These are phyloP conservation scores for Ormosia emarginata DNA, from an alignment of 306 rosid genomes.

Conservation along the genomic window DNA sequence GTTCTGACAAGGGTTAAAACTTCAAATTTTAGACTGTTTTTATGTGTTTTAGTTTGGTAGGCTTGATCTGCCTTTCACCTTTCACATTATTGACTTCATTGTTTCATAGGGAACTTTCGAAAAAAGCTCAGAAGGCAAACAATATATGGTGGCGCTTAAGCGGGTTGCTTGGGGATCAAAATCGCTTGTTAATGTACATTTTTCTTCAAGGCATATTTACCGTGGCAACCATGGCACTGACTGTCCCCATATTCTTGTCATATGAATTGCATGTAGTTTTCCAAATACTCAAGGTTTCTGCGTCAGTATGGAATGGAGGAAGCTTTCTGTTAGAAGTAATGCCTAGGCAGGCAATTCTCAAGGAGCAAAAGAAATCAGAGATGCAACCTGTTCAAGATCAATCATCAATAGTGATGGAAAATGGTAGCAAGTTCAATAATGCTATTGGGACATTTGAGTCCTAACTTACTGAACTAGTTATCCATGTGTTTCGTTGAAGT, in stretches of 20 bases:
- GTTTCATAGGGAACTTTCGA: slow-evolving; percentile 67
- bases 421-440: not conserved
- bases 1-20: not conserved
- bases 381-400: slow-evolving; percentile 34
- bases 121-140: slow-evolving; percentile 84
- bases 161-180: slow-evolving; percentile 86
- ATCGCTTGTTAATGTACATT: slow-evolving; percentile 73
- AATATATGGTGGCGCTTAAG: slow-evolving; percentile 81
- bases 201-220: slow-evolving; percentile 72
- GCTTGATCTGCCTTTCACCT: not conserved
- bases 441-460: not conserved
- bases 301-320: slow-evolving; percentile 84
- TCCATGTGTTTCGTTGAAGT: not conserved
- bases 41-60: not conserved
- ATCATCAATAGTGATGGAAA: slow-evolving; percentile 8
- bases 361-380: slow-evolving; percentile 66
- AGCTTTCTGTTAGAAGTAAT: slow-evolving; percentile 81
- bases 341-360: slow-evolving; percentile 84
- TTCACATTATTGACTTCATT: not conserved
- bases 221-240: slow-evolving; percentile 71
- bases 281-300: slow-evolving; percentile 82
- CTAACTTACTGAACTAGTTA: not conserved
- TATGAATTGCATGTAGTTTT: slow-evolving; percentile 60
- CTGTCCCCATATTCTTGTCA: slow-evolving; percentile 83
- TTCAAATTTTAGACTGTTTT: not conserved